These are phyloP conservation scores for Fusarium sp. DNA, from an alignment of 2,329 filamentous ascomycete genomes.

Conservation along the genomic window DNA sequence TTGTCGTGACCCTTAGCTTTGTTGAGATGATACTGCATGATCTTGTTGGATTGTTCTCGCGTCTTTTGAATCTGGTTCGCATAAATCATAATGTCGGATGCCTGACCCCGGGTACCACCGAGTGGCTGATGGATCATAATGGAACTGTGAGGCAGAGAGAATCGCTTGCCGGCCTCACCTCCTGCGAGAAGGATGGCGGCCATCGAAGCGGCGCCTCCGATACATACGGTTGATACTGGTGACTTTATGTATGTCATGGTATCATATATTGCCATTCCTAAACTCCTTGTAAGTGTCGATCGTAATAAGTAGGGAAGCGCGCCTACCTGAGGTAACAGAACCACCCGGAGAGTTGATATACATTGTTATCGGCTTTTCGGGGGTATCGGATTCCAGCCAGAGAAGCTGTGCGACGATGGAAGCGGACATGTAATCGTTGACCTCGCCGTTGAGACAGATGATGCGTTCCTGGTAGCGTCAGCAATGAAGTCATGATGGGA, in stretches of 20 bases:
- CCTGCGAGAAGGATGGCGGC: conserved; percentile 89
- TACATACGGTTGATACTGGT: conserved; percentile 93
- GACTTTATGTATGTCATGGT: conserved; percentile 98
- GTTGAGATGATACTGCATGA: conserved; percentile 89
- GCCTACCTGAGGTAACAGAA: conserved; percentile 78
- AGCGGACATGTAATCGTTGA: conserved; percentile 92
- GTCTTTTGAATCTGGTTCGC: conserved; percentile 95
- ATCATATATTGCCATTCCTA: conserved; percentile 90
- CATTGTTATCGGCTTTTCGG: conserved; percentile 93
- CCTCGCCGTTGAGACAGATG: conserved; percentile 90
- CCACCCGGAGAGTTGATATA: conserved; percentile 98
- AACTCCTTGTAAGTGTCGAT: conserved; percentile 11
- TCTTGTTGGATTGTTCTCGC: conserved; percentile 86
- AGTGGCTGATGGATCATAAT: conserved; percentile 98
- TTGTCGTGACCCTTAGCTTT: conserved; percentile 80
- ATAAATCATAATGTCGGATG: conserved; percentile 92
- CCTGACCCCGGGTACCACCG: conserved; percentile 76
- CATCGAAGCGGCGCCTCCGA: conserved; percentile 96
- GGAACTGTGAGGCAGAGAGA: conserved; percentile 89
- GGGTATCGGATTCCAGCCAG: conserved; percentile 97
- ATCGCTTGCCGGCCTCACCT: conserved; percentile 86
- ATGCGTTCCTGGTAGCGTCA: conserved; percentile 79
- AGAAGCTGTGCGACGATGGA: conserved; percentile 95
- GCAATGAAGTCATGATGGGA: neutral
- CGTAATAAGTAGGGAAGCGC: neutral